Evolutionary conservation across 2,329 filamentous ascomycete species (phyloP).

Genomic region (Phialophora macrospora): DNA sequence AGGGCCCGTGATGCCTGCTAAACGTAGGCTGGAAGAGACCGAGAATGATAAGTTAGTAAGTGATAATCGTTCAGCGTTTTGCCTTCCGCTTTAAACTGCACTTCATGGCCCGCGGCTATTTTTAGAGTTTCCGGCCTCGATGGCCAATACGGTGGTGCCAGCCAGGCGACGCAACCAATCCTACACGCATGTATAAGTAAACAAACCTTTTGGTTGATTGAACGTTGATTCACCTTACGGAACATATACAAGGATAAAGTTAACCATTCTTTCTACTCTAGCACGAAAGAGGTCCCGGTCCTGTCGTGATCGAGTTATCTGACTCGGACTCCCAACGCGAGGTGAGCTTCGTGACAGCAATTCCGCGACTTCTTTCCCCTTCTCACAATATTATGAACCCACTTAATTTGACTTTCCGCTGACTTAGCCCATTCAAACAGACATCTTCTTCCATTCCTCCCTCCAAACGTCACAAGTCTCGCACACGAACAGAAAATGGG

Average conservation of each 20-base stretch:
- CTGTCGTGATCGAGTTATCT: background rate
- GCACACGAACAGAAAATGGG: slow-evolving; percentile 11
- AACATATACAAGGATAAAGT: background rate
- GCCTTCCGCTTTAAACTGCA: background rate
- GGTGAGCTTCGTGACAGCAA: background rate
- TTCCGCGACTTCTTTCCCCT: background rate
- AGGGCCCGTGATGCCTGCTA: background rate
- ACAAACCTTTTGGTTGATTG: background rate
- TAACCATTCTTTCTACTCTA: background rate
- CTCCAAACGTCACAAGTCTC: slow-evolving; percentile 23
- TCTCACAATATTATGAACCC: background rate
- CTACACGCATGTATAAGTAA: background rate
- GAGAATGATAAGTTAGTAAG: slow-evolving; percentile 1
- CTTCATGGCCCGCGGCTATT: background rate
- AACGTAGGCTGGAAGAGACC: slow-evolving; percentile 12
- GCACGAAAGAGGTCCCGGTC: background rate
- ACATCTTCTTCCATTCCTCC: background rate
- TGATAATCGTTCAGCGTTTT: background rate
- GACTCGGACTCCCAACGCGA: slow-evolving; percentile 9
- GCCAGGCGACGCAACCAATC: background rate
- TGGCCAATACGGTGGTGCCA: background rate
- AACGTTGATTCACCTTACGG: background rate
- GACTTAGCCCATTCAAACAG: background rate
- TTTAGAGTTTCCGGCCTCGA: background rate
- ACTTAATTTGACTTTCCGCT: background rate